These are phyloP conservation scores for Tilletiopsis washingtonensis DNA, from an alignment of 1,284 basidiomycete genomes.

Conservation along the genomic window DNA sequence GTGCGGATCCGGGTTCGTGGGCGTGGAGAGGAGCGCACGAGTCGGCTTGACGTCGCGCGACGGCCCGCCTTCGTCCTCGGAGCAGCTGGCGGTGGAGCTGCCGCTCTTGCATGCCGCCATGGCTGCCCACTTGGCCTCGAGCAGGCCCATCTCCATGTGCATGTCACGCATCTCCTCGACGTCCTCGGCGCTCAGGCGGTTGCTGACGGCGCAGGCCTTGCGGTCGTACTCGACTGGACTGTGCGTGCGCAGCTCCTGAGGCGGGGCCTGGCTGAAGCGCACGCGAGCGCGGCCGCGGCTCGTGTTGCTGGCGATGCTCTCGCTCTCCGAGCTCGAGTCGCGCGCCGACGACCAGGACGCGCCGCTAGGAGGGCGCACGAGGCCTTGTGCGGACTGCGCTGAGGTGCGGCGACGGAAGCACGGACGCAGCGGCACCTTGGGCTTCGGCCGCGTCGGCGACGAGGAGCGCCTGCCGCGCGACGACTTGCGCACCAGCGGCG, in stretches of 20 bases:
- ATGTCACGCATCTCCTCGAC: slow-evolving; percentile 42
- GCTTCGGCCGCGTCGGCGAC: slow-evolving; percentile 13
- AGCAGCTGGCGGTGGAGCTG: background rate
- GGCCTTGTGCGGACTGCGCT: slow-evolving; percentile 10
- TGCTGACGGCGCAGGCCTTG: slow-evolving; percentile 39
- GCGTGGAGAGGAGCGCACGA: background rate
- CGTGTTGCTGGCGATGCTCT: background rate
- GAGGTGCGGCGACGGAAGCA: slow-evolving; percentile 33
- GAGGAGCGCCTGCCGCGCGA: slow-evolving; percentile 17
- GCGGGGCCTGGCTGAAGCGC: slow-evolving; percentile 37
- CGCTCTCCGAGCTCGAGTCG: slow-evolving; percentile 36
- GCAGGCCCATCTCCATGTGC: slow-evolving; percentile 42
- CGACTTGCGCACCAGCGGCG: slow-evolving; percentile 1
- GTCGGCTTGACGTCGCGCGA: background rate
- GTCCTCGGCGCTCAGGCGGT: slow-evolving; percentile 37
- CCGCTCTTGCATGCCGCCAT: slow-evolving; percentile 28
- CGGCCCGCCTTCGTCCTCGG: background rate
- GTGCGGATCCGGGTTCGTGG: too few relatives aligned
- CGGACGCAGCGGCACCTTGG: slow-evolving; percentile 28
- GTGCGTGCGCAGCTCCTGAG: slow-evolving; percentile 39
- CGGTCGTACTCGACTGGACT: slow-evolving; percentile 46
- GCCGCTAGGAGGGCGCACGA: background rate
- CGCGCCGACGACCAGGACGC: too few relatives aligned
- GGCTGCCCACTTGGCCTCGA: slow-evolving; percentile 41
- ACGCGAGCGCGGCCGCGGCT: slow-evolving; percentile 16